Evolutionary conservation across 257 asterid genomes (phyloP).

Genomic region (Scutellaria baicalensis): DNA sequence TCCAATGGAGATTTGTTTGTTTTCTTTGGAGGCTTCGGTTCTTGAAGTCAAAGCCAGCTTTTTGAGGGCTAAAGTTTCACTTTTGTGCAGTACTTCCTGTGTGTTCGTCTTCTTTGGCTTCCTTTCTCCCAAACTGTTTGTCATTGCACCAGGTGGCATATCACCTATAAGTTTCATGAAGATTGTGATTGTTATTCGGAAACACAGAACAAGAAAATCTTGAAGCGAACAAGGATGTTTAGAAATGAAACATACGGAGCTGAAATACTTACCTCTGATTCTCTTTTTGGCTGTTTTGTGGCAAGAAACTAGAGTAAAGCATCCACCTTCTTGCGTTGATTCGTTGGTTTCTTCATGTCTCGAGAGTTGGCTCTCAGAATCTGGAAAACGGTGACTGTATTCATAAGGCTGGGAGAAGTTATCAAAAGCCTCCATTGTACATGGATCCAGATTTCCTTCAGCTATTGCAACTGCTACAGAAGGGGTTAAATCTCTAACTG

Average conservation of each 20-base stretch:
- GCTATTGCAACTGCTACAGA: slow-evolving; percentile 69
- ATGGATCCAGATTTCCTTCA: slow-evolving; percentile 61
- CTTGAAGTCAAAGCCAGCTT: slow-evolving; percentile 30
- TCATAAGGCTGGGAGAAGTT: slow-evolving; percentile 17
- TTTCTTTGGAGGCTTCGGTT: slow-evolving; percentile 14
- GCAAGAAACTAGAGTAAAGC: slow-evolving; percentile 32
- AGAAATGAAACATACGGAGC: not conserved
- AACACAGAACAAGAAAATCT: not conserved
- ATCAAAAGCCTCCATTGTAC: slow-evolving; percentile 71
- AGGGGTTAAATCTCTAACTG: slow-evolving; percentile 40
- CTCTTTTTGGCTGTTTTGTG: slow-evolving; percentile 33
- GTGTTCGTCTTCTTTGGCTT: slow-evolving; percentile 6
- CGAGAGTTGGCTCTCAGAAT: slow-evolving; percentile 16
- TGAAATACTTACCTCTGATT: slow-evolving; percentile 29
- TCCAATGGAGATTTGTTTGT: not conserved
- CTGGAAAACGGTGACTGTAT: slow-evolving; percentile 6
- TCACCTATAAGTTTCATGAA: slow-evolving; percentile 12
- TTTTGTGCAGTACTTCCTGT: slow-evolving; percentile 24
- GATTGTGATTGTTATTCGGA: not conserved
- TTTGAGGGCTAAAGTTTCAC: slow-evolving; percentile 27
- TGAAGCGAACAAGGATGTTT: not conserved
- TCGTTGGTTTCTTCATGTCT: slow-evolving; percentile 22
- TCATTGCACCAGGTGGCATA: slow-evolving; percentile 20
- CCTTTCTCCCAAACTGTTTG: slow-evolving; percentile 11
- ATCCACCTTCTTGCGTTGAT: slow-evolving; percentile 35